phyloP scores from a whole-genome alignment of 352 stramenopile genomes.

The Globisporangium carolinianum region DNA sequence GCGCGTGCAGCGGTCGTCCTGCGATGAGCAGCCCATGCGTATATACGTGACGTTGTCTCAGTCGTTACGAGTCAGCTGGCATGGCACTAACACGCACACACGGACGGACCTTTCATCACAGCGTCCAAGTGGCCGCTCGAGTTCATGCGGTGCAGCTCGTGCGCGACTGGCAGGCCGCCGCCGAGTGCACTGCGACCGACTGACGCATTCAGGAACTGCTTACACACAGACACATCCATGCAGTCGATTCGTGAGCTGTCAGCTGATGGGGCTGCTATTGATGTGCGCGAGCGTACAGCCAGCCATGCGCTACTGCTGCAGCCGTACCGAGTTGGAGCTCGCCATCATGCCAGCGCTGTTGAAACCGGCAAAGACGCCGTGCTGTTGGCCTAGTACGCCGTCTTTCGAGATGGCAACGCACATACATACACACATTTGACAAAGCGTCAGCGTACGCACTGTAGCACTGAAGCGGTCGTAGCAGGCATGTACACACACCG shows the following conservation, averaged over 20 bases:
- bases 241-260: not conserved
- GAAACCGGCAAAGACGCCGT: slow-evolving; percentile 36
- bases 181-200: slow-evolving; percentile 23
- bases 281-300: not conserved
- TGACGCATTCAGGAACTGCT: slow-evolving; percentile 46
- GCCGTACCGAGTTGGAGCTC: slow-evolving; percentile 32
- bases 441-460: no score
- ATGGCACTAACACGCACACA: not conserved
- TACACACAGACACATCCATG: not conserved
- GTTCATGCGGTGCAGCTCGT: slow-evolving; percentile 61
- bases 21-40: not conserved
- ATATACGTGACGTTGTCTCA: not conserved
- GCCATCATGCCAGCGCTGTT: slow-evolving; percentile 34
- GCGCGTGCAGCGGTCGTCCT: slow-evolving; percentile 48
- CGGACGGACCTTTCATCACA: slow-evolving; percentile 22
- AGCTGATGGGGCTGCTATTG: no score
- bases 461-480: no score
- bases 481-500: not conserved
- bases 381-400: slow-evolving; percentile 5
- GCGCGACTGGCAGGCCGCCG: slow-evolving; percentile 20
- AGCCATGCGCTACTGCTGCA: no score
- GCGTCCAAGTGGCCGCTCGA: slow-evolving; percentile 26
- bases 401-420: slow-evolving; percentile 1
- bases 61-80: no score
- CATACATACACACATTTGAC: not conserved